Evolutionary conservation across 352 stramenopile species (phyloP), one percentile per base, ranked within the genome.

Genomic region (Thraustotheca clavata): DNA sequence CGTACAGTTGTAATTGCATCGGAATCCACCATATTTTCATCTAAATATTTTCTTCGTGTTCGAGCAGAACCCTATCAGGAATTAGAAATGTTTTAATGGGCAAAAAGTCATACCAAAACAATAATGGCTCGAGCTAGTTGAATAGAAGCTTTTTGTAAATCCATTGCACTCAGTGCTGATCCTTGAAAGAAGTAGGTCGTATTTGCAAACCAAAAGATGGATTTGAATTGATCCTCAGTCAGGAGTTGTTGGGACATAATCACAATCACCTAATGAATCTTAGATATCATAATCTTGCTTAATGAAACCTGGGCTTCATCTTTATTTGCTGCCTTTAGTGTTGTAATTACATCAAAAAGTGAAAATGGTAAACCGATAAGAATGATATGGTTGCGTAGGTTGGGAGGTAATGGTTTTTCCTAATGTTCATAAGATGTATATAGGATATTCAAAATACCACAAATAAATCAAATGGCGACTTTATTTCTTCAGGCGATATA

Each of bases 11-110:
- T 90, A 65, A 90, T 90, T 8, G 81, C 81, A 50, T 90, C 77
- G 3, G 81, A 77, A 38, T 90, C 81, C 3, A 90, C 71, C 81
- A 90, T 90, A 49, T 90, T 90, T 3, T 76, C 74, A 47, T 90
- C 81, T 0, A 80, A 71, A 59, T 88, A 90, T 11, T 35, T 59
- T 1, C 32, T n/a, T 49, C 11, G 5, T 26, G 49, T n/a, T 22
- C 9, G 11, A 2, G 8, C 49, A 69, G 68, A 4, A 69, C 72
- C 40, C 77, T 72, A 0, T 73, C 83, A 3, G 75, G 59, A 6
- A 6, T 14, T 29, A 29, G 11, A 14, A 6, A 6, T 33, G 11
- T 12, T 8, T 41, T 33, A 7, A 27, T 41, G 5, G 16, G 6
- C 22, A 43, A 7, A n/a, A 33, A 41, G 7, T 26, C 74, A 71